Evolutionary conservation across 1,284 basidiomycete genomes (phyloP).

Genomic region (Lentinula novae-zelandiae): DNA sequence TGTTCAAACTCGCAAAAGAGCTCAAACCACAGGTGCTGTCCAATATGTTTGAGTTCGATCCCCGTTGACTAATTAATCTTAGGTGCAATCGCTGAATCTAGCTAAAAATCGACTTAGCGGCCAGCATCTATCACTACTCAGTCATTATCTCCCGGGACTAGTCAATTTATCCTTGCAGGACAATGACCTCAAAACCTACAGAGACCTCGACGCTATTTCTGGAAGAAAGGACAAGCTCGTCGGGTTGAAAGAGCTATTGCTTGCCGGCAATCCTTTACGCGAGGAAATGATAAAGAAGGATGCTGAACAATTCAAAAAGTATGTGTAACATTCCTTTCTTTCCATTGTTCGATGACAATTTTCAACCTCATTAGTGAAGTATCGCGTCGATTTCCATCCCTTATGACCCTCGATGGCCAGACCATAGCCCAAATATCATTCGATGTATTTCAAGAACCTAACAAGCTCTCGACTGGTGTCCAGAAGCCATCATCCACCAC

Average conservation of each 20-base stretch:
- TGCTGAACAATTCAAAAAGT: constrained; percentile 65
- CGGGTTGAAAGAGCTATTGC: constrained; percentile 71
- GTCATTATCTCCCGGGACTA: constrained; percentile 68
- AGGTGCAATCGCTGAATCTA: constrained; percentile 79
- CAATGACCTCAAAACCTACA: constrained; percentile 64
- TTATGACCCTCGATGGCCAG: constrained; percentile 74
- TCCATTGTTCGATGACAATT: neutral
- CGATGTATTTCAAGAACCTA: constrained; percentile 50
- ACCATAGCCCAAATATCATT: constrained; percentile 73
- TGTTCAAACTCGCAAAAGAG: constrained; percentile 81
- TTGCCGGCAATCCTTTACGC: constrained; percentile 78
- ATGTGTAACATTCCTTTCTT: constrained; percentile 20
- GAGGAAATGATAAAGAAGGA: constrained; percentile 58
- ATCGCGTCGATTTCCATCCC: constrained; percentile 62
- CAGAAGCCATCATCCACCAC: constrained; percentile 49
- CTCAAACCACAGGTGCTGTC: constrained; percentile 67
- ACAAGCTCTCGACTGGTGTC: constrained; percentile 24
- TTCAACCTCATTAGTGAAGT: constrained; percentile 51
- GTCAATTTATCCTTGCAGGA: constrained; percentile 80
- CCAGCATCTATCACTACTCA: constrained; percentile 50
- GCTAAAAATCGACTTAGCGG: constrained; percentile 55
- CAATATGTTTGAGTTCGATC: constrained; percentile 7
- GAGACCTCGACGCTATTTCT: constrained; percentile 64
- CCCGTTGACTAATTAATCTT: constrained; percentile 1
- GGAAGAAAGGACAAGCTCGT: constrained; percentile 56